phyloP scores from a whole-genome alignment of 2,329 filamentous ascomycete species.

The Sclerotinia borealis region DNA sequence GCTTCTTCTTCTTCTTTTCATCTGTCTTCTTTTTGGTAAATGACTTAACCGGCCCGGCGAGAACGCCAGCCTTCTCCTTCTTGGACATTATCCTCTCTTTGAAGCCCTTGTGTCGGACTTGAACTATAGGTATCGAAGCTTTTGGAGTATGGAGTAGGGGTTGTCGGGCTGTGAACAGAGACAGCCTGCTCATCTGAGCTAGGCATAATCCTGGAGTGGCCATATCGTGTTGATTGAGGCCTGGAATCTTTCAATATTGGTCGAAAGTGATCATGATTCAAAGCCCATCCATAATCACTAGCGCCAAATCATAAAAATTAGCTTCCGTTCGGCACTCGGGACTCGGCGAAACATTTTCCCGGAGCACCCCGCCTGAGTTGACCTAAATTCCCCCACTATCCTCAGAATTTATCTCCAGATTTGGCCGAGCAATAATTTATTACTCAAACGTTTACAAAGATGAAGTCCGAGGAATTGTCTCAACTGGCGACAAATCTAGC shows the following conservation, averaged over 20 bases:
- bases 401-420: conserved; percentile 17
- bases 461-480: conserved; percentile 53
- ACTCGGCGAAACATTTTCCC: conserved; percentile 15
- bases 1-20: conserved; percentile 31
- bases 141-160: conserved; percentile 13
- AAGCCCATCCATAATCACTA: conserved; percentile 5
- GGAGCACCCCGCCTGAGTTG: conserved; percentile 7
- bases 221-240: conserved; percentile 23
- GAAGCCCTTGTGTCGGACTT: conserved; percentile 14
- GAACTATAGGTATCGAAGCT: conserved; percentile 23
- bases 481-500: conserved; percentile 45
- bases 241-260: not conserved
- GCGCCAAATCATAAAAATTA: conserved; percentile 6
- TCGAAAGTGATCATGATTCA: not conserved
- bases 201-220: conserved; percentile 28
- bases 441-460: conserved; percentile 25
- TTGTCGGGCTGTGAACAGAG: conserved; percentile 17
- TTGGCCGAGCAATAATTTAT: not conserved
- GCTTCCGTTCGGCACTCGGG: conserved; percentile 8
- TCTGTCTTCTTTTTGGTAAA: conserved; percentile 32
- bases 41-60: conserved; percentile 17
- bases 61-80: conserved; percentile 16
- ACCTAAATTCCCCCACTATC: conserved; percentile 13
- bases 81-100: conserved; percentile 21
- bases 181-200: conserved; percentile 32